Evolutionary conservation across 495 filamentous ascomycete species (phyloP), one percentile per base, ranked within the genome.

Genomic region (Podospora sp.): DNA sequence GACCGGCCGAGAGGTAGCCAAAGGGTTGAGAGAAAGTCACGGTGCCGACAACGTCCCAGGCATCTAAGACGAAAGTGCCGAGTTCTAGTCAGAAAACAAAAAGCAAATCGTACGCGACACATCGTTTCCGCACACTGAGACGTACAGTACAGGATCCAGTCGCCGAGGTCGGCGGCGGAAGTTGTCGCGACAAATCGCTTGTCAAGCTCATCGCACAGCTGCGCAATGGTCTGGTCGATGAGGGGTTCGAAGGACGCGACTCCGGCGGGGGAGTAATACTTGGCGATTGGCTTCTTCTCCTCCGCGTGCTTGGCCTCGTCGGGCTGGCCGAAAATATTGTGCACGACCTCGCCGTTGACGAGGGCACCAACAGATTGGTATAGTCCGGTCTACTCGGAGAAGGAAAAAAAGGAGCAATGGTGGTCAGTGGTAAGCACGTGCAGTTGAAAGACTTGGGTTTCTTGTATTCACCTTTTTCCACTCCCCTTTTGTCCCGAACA

Each of bases 361-460:
- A 73, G 57, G 21, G 67, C 71, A 27, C 76, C 76, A 63, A 69
- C 76, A 1, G 70, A 71, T n/a, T 69, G 67, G 62, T 81, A 79
- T 35, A 72, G 75, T 27, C 73, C 77, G 16, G 76, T 79, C 78
- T 80, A 55, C n/a, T n/a, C n/a, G n/a, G n/a, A n/a, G n/a, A n/a
- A n/a, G n/a, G n/a, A n/a, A n/a, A n/a, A n/a, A n/a, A n/a, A n/a
- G n/a, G n/a, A n/a, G n/a, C n/a, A n/a, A n/a, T n/a, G n/a, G n/a
- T n/a, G n/a, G n/a, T n/a, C n/a, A n/a, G n/a, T n/a, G n/a, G n/a
- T n/a, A n/a, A n/a, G n/a, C n/a, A n/a, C n/a, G n/a, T n/a, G n/a
- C n/a, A n/a, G n/a, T n/a, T n/a, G n/a, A n/a, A n/a, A n/a, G n/a
- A n/a, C n/a, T n/a, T n/a, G n/a, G n/a, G n/a, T n/a, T n/a, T n/a